Evolutionary conservation across 1,284 basidiomycete genomes (phyloP).

Genomic region (Fomitopsis schrenkii): DNA sequence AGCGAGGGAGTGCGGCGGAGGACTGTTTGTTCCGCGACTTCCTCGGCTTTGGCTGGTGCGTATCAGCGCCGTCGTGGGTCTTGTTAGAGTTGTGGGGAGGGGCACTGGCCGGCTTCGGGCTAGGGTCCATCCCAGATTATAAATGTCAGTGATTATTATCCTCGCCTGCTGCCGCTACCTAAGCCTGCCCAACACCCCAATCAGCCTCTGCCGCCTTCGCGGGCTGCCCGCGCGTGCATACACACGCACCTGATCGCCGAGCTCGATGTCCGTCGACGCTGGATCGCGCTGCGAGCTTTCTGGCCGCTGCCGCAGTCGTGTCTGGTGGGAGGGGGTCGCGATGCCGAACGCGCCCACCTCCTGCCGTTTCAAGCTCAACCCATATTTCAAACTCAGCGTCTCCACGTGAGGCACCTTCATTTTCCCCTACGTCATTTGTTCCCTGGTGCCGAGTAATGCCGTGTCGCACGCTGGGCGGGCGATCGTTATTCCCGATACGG

Average conservation of each 20-base stretch:
- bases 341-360: conserved; percentile 2
- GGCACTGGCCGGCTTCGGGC: conserved; percentile 10
- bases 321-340: conserved; percentile 1
- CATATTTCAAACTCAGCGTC: conserved; percentile 7
- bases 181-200: not conserved
- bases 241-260: not conserved
- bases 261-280: not conserved
- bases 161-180: conserved; percentile 3
- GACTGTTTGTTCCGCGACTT: conserved; percentile 5
- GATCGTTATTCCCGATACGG: conserved; percentile 5
- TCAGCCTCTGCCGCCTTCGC: not conserved
- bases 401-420: conserved; percentile 8
- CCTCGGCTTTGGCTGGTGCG: conserved; percentile 5
- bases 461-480: conserved; percentile 8
- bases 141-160: conserved; percentile 8
- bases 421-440: not conserved
- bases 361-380: conserved; percentile 9
- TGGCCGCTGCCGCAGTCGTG: not conserved
- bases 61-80: conserved; percentile 5
- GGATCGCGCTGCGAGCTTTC: not conserved
- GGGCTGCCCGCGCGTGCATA: not conserved
- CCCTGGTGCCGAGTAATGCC: not conserved
- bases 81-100: conserved; percentile 2
- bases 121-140: conserved; percentile 14
- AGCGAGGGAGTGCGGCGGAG: not conserved